These are phyloP conservation scores for Diaporthe ilicicola DNA, from an alignment of 2,329 filamentous ascomycete species.

Conservation along the genomic window DNA sequence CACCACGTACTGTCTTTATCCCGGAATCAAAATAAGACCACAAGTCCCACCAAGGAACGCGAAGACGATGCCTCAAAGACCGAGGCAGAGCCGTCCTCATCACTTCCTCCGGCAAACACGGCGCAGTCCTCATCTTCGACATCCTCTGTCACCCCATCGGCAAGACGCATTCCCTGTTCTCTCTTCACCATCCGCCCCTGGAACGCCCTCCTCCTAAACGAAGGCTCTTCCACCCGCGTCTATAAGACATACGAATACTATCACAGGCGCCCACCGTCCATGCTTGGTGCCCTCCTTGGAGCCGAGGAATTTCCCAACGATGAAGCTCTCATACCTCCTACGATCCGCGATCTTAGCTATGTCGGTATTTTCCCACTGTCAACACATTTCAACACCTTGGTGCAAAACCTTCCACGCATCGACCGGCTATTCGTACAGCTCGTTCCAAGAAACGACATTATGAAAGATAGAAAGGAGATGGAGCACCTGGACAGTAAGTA, in stretches of 20 bases:
- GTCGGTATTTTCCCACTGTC: slow-evolving; percentile 74
- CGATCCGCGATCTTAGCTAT: slow-evolving; percentile 63
- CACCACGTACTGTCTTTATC: slow-evolving; percentile 67
- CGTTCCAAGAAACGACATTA: slow-evolving; percentile 46
- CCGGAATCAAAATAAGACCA: slow-evolving; percentile 33
- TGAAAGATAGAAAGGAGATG: slow-evolving; percentile 48
- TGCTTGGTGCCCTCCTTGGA: slow-evolving; percentile 62
- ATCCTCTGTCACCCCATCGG: slow-evolving; percentile 1
- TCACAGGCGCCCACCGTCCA: slow-evolving; percentile 68
- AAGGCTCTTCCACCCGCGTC: slow-evolving; percentile 76
- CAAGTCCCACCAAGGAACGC: background rate
- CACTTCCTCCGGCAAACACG: background rate
- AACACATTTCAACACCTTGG: slow-evolving; percentile 63
- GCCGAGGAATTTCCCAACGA: slow-evolving; percentile 49
- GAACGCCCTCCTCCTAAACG: slow-evolving; percentile 73
- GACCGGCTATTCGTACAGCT: slow-evolving; percentile 64
- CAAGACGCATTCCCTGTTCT: slow-evolving; percentile 40
- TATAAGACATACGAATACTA: slow-evolving; percentile 79
- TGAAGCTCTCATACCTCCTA: slow-evolving; percentile 47
- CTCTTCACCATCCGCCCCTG: slow-evolving; percentile 71
- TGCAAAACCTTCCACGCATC: slow-evolving; percentile 58
- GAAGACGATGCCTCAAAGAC: background rate
- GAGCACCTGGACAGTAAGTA: slow-evolving; percentile 47
- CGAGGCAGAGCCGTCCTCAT: background rate
- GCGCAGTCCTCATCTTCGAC: background rate